A percentile compares a stretch with the other conserved stretches of the same genome.
Conservation (phyloP, 305 asterid genomes). For the Fraxinus floribunda region DNA sequence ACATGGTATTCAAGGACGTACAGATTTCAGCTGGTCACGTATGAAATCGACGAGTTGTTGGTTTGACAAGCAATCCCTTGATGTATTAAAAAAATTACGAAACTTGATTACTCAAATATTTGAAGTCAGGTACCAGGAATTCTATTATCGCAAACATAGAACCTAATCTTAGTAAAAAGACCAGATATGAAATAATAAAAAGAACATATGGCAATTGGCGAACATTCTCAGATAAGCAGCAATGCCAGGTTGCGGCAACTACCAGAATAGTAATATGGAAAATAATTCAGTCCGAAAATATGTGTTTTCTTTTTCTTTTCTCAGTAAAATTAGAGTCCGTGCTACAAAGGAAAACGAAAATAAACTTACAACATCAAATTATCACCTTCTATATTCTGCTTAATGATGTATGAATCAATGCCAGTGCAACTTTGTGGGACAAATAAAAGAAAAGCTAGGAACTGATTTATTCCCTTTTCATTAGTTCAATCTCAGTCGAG, state of each 20-base stretch:
- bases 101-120: neutral
- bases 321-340: neutral
- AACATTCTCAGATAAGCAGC: neutral
- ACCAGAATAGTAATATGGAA: neutral
- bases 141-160: neutral
- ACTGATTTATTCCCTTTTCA: neutral
- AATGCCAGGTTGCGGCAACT: neutral
- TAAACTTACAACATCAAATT: neutral
- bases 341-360: neutral
- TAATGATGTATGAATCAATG: neutral
- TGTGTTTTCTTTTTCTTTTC: neutral
- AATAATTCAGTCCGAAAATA: neutral
- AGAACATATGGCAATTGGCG: neutral
- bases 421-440: neutral
- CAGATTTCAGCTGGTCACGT: constrained; percentile 77
- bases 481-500: neutral
- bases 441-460: neutral
- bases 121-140: neutral
- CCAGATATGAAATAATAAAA: neutral
- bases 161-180: neutral
- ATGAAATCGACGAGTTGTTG: constrained; percentile 92
- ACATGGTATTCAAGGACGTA: constrained; percentile 33
- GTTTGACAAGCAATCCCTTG: constrained; percentile 98
- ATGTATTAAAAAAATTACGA: constrained; percentile 5
- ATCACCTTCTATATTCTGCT: neutral